These are phyloP conservation scores for Apophysomyces sp. DNA, from an alignment of 371 early-diverging fungal genomes.

Conservation along the genomic window DNA sequence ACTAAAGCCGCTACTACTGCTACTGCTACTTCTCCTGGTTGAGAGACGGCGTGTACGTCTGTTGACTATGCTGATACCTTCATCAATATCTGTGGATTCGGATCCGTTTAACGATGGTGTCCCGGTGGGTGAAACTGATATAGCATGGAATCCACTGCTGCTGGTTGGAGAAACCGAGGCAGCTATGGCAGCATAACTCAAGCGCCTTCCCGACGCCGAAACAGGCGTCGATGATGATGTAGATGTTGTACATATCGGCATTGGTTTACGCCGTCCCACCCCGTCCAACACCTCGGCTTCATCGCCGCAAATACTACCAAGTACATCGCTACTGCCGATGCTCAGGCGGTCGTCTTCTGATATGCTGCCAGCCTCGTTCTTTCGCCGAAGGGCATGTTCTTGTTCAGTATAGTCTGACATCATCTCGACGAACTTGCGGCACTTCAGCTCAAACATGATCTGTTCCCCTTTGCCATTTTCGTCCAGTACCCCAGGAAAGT, in stretches of 20 bases:
- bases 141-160: background rate
- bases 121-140: background rate
- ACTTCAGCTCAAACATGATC: conserved; percentile 74
- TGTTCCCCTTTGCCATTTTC: conserved; percentile 13
- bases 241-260: conserved; percentile 4
- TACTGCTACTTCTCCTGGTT: background rate
- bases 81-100: background rate
- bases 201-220: conserved; percentile 5
- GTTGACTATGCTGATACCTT: background rate
- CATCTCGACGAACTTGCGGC: conserved; percentile 88
- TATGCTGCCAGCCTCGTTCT: background rate
- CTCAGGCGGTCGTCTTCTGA: conserved; percentile 9
- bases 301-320: background rate
- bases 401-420: conserved; percentile 61
- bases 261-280: conserved; percentile 3
- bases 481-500: conserved; percentile 65
- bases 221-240: background rate
- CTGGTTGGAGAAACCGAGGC: conserved; percentile 18
- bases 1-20: background rate
- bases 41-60: conserved; percentile 11
- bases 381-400: conserved; percentile 12
- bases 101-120: background rate
- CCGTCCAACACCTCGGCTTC: background rate
- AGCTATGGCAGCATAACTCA: conserved; percentile 28
- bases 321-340: background rate